These are phyloP conservation scores for Mychonastes homosphaera DNA, from an alignment of 139 green algal species.

Conservation along the genomic window DNA sequence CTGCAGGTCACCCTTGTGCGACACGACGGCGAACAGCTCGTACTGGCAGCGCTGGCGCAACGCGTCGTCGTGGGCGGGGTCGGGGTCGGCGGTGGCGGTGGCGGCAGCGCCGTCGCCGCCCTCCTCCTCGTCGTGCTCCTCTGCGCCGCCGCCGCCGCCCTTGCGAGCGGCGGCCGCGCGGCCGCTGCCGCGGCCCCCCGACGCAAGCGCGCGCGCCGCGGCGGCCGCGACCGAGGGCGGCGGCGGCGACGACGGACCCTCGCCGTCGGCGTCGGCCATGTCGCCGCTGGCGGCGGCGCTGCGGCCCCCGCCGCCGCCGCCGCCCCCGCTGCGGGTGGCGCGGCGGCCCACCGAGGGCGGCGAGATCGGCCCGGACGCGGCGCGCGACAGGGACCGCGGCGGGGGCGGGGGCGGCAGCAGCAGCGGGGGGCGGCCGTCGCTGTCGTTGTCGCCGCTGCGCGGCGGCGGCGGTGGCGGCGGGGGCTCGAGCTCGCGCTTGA, in stretches of 20 bases:
- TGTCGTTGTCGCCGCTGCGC: no score
- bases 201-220: background rate
- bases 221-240: background rate
- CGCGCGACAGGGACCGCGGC: no score
- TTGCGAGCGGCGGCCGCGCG: background rate
- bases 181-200: constrained; percentile 6
- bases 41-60: constrained; percentile 34
- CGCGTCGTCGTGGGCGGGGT: background rate
- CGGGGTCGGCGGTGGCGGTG: background rate
- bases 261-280: no score
- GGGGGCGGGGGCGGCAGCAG: no score
- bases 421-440: no score
- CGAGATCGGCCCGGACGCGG: no score
- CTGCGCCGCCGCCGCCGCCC: background rate
- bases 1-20: constrained; percentile 56
- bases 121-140: background rate
- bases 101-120: no score
- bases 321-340: no score
- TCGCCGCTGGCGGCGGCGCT: background rate
- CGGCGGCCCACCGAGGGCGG: no score
- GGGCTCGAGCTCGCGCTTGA: background rate
- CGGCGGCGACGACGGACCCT: no score
- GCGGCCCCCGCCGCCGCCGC: background rate
- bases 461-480: no score
- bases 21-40: constrained; percentile 74